Percentiles rank a stretch among this genome's conserved stretches.
phyloP scores from a whole-genome alignment of 176 grass and related monocot genomes.

The Raddia distichophylla region DNA sequence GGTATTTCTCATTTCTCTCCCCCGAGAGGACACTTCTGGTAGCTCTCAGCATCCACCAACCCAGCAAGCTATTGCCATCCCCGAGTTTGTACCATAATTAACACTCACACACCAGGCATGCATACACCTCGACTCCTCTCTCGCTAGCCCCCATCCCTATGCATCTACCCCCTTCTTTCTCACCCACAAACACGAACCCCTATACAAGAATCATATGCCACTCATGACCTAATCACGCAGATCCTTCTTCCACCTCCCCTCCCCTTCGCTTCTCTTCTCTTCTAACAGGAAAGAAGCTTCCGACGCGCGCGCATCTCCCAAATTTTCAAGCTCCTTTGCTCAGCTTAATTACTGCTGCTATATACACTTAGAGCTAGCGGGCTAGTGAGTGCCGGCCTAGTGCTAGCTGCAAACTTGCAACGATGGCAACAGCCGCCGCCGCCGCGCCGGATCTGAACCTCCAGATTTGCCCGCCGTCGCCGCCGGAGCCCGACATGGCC shows the following conservation, averaged over 20 bases:
- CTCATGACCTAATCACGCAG: constrained; percentile 89
- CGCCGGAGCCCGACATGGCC: not conserved
- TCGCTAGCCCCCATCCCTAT: constrained; percentile 38
- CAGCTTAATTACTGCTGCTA: not conserved
- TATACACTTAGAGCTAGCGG: too few relatives aligned
- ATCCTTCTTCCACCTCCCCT: not conserved
- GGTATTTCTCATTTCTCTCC: constrained; percentile 17
- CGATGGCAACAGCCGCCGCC: constrained; percentile 31
- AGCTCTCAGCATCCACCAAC: constrained; percentile 45
- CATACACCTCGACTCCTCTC: constrained; percentile 15
- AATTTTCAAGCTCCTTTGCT: constrained; percentile 21
- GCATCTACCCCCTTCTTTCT: constrained; percentile 14
- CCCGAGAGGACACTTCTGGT: constrained; percentile 24
- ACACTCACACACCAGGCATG: constrained; percentile 30
- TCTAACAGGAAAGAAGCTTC: constrained; percentile 43
- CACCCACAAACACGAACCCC: constrained; percentile 42
- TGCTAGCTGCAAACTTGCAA: not conserved
- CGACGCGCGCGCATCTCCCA: not conserved
- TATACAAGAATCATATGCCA: constrained; percentile 68
- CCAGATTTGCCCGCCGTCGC: constrained; percentile 72
- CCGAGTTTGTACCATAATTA: constrained; percentile 34
- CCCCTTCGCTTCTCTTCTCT: constrained; percentile 39
- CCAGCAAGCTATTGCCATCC: constrained; percentile 33
- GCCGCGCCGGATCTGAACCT: constrained; percentile 67
- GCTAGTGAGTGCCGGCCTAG: too few relatives aligned